phyloP scores from a whole-genome alignment of 768 basidiomycete genomes.

The Candolleomyces eurysporus region DNA sequence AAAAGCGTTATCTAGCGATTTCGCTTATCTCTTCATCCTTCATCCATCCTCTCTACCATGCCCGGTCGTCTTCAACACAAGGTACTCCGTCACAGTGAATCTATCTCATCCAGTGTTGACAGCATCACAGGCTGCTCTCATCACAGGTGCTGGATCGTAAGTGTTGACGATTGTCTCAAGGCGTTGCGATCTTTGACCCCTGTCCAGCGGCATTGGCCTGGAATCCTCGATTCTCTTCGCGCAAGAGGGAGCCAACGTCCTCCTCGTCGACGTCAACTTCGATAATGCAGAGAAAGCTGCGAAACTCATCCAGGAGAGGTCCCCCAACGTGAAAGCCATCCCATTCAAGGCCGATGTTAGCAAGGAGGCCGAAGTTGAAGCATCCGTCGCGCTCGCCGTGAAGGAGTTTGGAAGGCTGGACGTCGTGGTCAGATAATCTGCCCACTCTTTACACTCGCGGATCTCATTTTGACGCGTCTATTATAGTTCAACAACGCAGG shows the following conservation, averaged over 20 bases:
- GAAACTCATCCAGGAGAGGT: slow-evolving; percentile 59
- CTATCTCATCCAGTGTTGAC: slow-evolving; percentile 2
- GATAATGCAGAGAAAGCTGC: slow-evolving; percentile 68
- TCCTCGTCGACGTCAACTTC: slow-evolving; percentile 87
- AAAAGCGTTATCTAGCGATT: not conserved
- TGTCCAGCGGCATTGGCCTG: slow-evolving; percentile 85
- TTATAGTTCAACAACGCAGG: slow-evolving; percentile 93
- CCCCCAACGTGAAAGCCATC: slow-evolving; percentile 65
- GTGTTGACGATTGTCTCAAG: slow-evolving; percentile 26
- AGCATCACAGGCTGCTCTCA: slow-evolving; percentile 57
- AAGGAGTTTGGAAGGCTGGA: slow-evolving; percentile 91
- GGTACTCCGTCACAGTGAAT: slow-evolving; percentile 29
- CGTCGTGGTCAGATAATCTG: slow-evolving; percentile 67
- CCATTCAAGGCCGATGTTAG: slow-evolving; percentile 83
- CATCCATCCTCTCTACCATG: slow-evolving; percentile 36
- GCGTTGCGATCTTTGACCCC: slow-evolving; percentile 16
- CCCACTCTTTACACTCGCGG: not conserved
- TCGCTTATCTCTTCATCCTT: slow-evolving; percentile 10
- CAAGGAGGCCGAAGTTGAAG: slow-evolving; percentile 84
- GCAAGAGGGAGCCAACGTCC: slow-evolving; percentile 86
- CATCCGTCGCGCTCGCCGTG: slow-evolving; percentile 75
- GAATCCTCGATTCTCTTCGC: slow-evolving; percentile 96
- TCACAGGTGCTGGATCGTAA: slow-evolving; percentile 90
- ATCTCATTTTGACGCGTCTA: not conserved
- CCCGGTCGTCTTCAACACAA: slow-evolving; percentile 67